phyloP scores from a whole-genome alignment of 139 green algal genomes.

The Tetraselmis chui region DNA sequence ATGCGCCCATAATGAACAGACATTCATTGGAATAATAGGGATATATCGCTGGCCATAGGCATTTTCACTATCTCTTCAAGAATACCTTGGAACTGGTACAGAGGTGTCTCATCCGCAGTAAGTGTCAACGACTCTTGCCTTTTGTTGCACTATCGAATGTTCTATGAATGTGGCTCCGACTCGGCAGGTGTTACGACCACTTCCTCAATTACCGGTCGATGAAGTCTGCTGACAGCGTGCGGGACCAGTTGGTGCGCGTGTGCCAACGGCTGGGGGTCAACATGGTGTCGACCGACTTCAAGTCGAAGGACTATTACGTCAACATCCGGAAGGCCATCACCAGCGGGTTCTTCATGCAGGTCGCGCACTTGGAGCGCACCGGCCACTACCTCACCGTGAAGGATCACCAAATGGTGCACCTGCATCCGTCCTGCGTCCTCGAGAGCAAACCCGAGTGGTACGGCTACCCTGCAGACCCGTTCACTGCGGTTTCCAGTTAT shows the following conservation, averaged over 20 bases:
- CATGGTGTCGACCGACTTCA: constrained; percentile 82
- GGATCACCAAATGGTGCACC: constrained; percentile 94
- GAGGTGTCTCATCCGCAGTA: too few relatives aligned
- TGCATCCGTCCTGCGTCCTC: constrained; percentile 92
- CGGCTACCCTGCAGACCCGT: neutral
- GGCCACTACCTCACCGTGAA: constrained; percentile 99
- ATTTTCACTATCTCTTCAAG: too few relatives aligned
- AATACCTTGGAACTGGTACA: too few relatives aligned
- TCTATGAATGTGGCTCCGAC: too few relatives aligned
- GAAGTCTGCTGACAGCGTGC: constrained; percentile 92
- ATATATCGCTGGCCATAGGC: too few relatives aligned
- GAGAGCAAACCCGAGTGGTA: constrained; percentile 95
- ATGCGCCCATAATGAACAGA: too few relatives aligned
- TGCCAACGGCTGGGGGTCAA: constrained; percentile 60
- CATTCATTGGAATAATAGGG: neutral
- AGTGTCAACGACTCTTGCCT: too few relatives aligned
- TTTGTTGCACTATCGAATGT: too few relatives aligned
- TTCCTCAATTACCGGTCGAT: constrained; percentile 90
- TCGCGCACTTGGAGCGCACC: constrained; percentile 81
- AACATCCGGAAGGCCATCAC: constrained; percentile 97
- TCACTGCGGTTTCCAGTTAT: neutral
- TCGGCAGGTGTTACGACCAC: constrained; percentile 91
- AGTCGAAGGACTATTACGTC: constrained; percentile 82
- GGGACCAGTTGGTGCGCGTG: constrained; percentile 81
- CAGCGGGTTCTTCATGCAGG: constrained; percentile 97